A percentile compares a stretch with the other conserved stretches of the same genome.
These are phyloP conservation scores for Fraxinus sp. DNA, from an alignment of 305 asterid genomes.

Conservation along the genomic window DNA sequence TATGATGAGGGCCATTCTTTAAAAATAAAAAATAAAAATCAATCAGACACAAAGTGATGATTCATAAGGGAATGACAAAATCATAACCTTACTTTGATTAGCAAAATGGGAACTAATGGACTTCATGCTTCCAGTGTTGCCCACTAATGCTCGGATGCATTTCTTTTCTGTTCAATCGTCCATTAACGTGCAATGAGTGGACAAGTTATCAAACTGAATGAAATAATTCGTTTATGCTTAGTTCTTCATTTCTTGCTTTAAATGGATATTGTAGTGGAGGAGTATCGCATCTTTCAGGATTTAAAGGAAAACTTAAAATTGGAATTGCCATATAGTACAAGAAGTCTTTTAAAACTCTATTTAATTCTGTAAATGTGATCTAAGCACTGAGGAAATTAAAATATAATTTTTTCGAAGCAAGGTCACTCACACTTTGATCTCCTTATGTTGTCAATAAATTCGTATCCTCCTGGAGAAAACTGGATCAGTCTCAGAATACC, in stretches of 20 bases:
- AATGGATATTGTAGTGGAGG: not conserved
- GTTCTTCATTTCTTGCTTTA: not conserved
- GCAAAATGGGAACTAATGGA: conserved; percentile 75
- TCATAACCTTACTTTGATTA: conserved; percentile 55
- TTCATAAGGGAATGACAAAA: not conserved
- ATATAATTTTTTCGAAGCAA: conserved; percentile 5
- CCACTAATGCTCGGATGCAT: conserved; percentile 63
- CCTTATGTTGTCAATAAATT: conserved; percentile 82
- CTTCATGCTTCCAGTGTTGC: conserved; percentile 88
- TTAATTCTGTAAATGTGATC: not conserved
- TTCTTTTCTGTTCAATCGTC: conserved; percentile 42
- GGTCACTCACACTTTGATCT: conserved; percentile 83
- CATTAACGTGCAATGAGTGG: conserved; percentile 15
- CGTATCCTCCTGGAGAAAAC: conserved; percentile 63
- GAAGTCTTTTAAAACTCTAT: not conserved
- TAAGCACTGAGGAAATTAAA: not conserved
- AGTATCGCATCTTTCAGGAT: not conserved
- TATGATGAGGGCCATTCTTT: not conserved
- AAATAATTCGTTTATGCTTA: not conserved
- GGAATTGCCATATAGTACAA: not conserved
- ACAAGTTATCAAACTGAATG: not conserved
- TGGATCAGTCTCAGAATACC: conserved; percentile 11
- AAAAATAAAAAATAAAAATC: not conserved
- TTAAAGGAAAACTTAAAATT: not conserved
- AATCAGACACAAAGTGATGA: not conserved